Evolutionary conservation across 768 basidiomycete species (phyloP), one percentile per base, ranked within the genome.

Genomic region (Aureoboletus auriporus): DNA sequence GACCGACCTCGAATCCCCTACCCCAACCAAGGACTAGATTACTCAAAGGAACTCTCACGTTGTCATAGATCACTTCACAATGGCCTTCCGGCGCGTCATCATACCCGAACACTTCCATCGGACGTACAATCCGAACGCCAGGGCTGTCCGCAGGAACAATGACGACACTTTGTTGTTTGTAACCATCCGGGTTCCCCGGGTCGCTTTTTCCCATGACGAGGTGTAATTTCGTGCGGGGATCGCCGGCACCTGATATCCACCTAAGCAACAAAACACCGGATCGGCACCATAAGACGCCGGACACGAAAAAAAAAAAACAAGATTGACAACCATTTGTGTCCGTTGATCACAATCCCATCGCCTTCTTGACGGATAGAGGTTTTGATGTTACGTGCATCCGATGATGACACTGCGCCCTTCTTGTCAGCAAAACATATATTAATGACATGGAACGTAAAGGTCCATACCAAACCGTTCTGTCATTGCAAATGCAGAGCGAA

Each of bases 161-260:
- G 44, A 97, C 92, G 50, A 98, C 87, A 55, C 90, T 92, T 68
- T 98, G 96, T 57, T 94, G 92, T 44, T 76, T 72, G 71, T 97
- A 86, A 34, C 72, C 66, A 58, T 78, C 80, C 54, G 81, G 75
- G 67, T 94, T 93, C 45, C 73, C 74, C 7, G 94, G 86, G 67
- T 97, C 93, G 53, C 89, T 93, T 73, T 92, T 90, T 44, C 93
- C 95, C 76, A 99, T 86, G 36, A 98, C 89, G 42, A 99, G 82
- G 63, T 99, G 95, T 10, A 98, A 57, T 49, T 80, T 82, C 52
- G 86, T 88, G 52, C 94, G 78, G 39, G 93, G 93, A 66, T 98
- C 93, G 14, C 93, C 93, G 7, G 94, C 95, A 42, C 94, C 94
- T 27, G 91, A 93, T 65, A 98, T 98, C 88, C 90, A 98, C 91